Conservation (phyloP, 2,329 filamentous ascomycete genomes). For the Verticillium tricorpus region DNA sequence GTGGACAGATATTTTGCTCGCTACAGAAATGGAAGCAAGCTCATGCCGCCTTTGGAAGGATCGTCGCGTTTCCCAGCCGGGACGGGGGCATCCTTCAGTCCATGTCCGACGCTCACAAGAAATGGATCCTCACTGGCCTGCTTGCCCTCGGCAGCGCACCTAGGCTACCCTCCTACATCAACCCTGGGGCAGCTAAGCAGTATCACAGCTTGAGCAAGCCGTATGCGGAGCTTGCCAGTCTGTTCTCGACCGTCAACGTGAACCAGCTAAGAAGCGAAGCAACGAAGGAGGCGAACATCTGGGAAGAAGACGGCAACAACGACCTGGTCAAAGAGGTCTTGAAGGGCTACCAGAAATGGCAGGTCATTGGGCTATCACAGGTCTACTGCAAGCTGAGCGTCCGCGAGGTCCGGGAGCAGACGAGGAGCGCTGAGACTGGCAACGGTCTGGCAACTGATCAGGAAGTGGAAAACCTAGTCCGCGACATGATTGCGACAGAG, state of each 20-base stretch:
- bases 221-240: constrained; percentile 65
- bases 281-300: constrained; percentile 51
- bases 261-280: constrained; percentile 60
- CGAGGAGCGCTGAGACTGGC: constrained; percentile 51
- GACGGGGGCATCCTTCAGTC: constrained; percentile 65
- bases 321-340: constrained; percentile 67
- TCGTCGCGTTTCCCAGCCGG: constrained; percentile 62
- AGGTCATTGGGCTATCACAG: constrained; percentile 66
- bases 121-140: constrained; percentile 77
- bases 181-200: constrained; percentile 45
- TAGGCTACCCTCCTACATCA: constrained; percentile 51
- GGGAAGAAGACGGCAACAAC: constrained; percentile 68
- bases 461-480: constrained; percentile 42
- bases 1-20: constrained; percentile 61
- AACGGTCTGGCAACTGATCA: constrained; percentile 33
- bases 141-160: constrained; percentile 61
- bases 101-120: constrained; percentile 88
- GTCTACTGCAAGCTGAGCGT: constrained; percentile 63
- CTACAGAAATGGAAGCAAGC: constrained; percentile 59
- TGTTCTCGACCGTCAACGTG: constrained; percentile 57
- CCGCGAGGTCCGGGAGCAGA: constrained; percentile 44
- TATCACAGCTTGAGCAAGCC: constrained; percentile 58
- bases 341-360: constrained; percentile 68
- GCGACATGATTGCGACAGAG: constrained; percentile 50
- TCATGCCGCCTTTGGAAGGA: constrained; percentile 55